These are phyloP conservation scores for Pseudozyma sp. DNA, from an alignment of 1,284 basidiomycete genomes.

Conservation along the genomic window DNA sequence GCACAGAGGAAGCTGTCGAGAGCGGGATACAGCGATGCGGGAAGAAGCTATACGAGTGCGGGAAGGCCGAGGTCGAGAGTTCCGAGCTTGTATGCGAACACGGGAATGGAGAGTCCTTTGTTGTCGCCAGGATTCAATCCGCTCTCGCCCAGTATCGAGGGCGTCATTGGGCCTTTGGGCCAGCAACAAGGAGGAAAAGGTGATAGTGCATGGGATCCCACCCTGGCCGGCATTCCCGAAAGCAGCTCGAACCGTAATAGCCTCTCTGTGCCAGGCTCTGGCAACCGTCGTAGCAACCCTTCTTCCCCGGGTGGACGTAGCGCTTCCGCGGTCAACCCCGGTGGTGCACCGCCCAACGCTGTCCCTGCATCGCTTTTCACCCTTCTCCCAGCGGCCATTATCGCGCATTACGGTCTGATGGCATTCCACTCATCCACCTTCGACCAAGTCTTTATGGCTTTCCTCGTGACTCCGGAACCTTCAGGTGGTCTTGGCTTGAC, in stretches of 20 bases:
- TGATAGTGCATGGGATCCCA: slow-evolving; percentile 55
- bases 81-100: slow-evolving; percentile 60
- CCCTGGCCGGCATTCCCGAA: slow-evolving; percentile 62
- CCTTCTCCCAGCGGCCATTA: slow-evolving; percentile 63
- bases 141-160: slow-evolving; percentile 17
- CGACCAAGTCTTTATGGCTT: slow-evolving; percentile 69
- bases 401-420: slow-evolving; percentile 66
- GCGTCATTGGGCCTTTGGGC: slow-evolving; percentile 1
- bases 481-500: slow-evolving; percentile 67
- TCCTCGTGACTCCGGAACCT: slow-evolving; percentile 65
- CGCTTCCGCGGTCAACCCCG: neutral
- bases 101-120: slow-evolving; percentile 54
- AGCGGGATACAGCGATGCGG: slow-evolving; percentile 42
- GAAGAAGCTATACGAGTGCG: slow-evolving; percentile 25
- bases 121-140: slow-evolving; percentile 25
- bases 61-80: slow-evolving; percentile 44
- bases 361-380: slow-evolving; percentile 43
- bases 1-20: slow-evolving; percentile 53
- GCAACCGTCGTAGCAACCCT: neutral
- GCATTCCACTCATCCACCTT: slow-evolving; percentile 68
- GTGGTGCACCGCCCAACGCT: neutral
- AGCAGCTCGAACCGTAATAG: slow-evolving; percentile 36
- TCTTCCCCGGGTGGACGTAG: slow-evolving; percentile 6
- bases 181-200: slow-evolving; percentile 5
- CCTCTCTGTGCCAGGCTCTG: slow-evolving; percentile 15